Conservation (phyloP, 2,329 filamentous ascomycete genomes). For the Moelleriella libera region DNA sequence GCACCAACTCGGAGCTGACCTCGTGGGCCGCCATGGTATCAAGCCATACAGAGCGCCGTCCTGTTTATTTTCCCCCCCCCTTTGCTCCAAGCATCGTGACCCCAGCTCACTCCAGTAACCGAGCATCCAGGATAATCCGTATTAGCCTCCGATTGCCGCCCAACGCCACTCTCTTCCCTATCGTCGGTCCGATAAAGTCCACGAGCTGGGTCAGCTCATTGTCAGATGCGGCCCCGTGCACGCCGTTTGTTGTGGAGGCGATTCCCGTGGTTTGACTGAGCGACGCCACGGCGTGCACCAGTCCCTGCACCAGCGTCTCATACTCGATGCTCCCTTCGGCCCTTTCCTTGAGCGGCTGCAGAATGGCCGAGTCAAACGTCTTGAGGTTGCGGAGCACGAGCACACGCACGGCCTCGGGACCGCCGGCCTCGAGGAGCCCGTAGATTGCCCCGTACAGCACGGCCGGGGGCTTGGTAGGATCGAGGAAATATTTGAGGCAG, state of each 20-base stretch:
- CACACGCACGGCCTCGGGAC: constrained; percentile 41
- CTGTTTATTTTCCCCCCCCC: constrained; percentile 7
- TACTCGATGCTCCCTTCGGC: constrained; percentile 35
- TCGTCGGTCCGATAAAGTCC: constrained; percentile 39
- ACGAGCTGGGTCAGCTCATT: constrained; percentile 29
- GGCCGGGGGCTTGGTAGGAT: constrained; percentile 67
- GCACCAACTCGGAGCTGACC: too few species aligned
- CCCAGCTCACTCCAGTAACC: constrained; percentile 25
- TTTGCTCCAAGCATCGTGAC: not conserved
- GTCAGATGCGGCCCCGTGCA: constrained; percentile 22
- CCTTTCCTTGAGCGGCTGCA: constrained; percentile 38
- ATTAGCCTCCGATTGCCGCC: constrained; percentile 33
- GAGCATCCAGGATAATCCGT: constrained; percentile 38
- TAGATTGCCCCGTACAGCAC: constrained; percentile 82
- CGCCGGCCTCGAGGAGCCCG: constrained; percentile 67
- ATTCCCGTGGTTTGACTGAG: constrained; percentile 20
- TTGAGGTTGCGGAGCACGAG: constrained; percentile 42
- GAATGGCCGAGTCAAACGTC: constrained; percentile 36
- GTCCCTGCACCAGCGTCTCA: constrained; percentile 40
- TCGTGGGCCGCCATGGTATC: too few species aligned
- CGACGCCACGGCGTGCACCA: constrained; percentile 36
- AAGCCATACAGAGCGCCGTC: not conserved
- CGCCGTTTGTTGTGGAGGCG: constrained; percentile 18
- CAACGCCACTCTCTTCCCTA: constrained; percentile 33
- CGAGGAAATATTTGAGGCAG: constrained; percentile 82